Base-by-base conservation (phyloP, 2,329 filamentous ascomycete species). In the Beauveria sp. region DNA sequence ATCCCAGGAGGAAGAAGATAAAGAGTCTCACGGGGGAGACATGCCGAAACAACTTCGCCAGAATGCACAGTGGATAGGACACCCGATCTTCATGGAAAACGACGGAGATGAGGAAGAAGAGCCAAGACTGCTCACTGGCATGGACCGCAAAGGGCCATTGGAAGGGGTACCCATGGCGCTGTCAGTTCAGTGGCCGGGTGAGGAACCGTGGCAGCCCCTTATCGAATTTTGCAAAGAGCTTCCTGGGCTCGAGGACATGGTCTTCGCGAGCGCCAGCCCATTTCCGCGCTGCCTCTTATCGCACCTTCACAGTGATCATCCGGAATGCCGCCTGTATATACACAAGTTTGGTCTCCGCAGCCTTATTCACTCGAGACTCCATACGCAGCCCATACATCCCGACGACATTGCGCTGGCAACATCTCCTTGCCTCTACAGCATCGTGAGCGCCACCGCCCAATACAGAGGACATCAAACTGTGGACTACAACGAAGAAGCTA, bases 271-370 rank as follows among this genome's bases (percentile, higher is more conserved):
- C 52, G 40, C 22, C 40, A 45, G 40, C 40, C 52, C 40, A 45
- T 55, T 55, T 55, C 52, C 52, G 40, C 40, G 52, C 40, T 45
- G 52, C 52, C 40, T 55, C 40, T 45, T 55, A 45, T 55, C 52
- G 38, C 40, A 55, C 38, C 52, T 55, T 31, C 22, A 55, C 22
- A 55, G 40, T 45, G 14, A 45, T 45, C 40, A 55, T 55, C 52
- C 52, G 40, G 24, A 45, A 45, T 45, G 52, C 38, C 52, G 52
- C 52, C 52, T 55, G 40, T 24, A 55, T 45, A 45, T 55, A 31
- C 52, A 55, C 40, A 45, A 55, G 2, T 55, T 55, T 45, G 14
- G 38, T 45, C 52, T 55, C 24, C 52, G 24, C 22, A 55, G 52
- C 40, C 52, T 55, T 45, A 55, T 55, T 45, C 52, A 55, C 40